Base-by-base conservation (phyloP, 2,329 filamentous ascomycete genomes). In the Botrytis aclada region DNA sequence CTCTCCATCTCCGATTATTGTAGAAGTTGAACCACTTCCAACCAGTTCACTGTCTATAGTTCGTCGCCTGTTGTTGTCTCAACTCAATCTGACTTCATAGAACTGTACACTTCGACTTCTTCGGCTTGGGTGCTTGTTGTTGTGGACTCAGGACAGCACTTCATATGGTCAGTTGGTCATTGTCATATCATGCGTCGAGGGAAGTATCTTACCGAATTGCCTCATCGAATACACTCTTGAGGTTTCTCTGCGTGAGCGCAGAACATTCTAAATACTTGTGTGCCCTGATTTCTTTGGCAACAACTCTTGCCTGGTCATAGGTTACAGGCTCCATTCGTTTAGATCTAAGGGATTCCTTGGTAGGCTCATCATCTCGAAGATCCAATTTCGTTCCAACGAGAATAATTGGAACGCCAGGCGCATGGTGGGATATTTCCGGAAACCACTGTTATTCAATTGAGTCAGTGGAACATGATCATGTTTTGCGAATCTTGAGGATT, bases 221-320 rank as follows among this genome's bases (percentile, higher is more conserved):
- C 84, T 98, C 95, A 81, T 99, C 96, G 81, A 99, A 99, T 66
- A 99, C 96, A 80, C 94, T 97, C 90, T 99, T 99, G 79, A 99
- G 84, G 83, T 98, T 98, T 81, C 95, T 88, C 86, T 98, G 96
- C 54, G 96, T 99, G 78, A 99, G 86, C 65, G 96, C 96, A 70
- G 96, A 98, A 85, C 96, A 99, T 85, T 99, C 96, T 60, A 98
- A 88, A 84, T 99, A 99, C 85, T 98, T 98, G 85, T 96, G 93
- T 63, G 96, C 95, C 81, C 90, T 92, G 84, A 99, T 98, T 80
- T 98, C 95, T 85, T 97, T 97, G 75, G 94, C 94, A 76, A 95
- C 93, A 77, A 91, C 85, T 76, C 97, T 87, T 56, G 94, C 96
- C 83, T 97, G 93, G 83, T 97, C 94, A 83, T 97, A 98, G 71